These are phyloP conservation scores for Alternaria alternata DNA, from an alignment of 2,329 filamentous ascomycete species.

Conservation along the genomic window DNA sequence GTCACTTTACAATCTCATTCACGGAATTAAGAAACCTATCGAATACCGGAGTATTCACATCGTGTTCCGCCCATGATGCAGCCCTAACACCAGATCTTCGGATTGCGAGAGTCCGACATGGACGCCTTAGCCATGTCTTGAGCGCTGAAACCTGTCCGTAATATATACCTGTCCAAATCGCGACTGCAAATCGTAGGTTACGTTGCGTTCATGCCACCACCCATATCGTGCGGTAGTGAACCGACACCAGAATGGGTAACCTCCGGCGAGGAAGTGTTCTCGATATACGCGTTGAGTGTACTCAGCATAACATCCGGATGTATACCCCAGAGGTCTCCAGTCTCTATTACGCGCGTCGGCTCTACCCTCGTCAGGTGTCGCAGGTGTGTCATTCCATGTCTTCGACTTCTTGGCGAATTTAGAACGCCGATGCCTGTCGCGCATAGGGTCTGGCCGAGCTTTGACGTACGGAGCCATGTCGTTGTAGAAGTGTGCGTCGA, in stretches of 20 bases:
- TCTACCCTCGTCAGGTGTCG: neutral
- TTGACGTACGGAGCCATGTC: constrained; percentile 2
- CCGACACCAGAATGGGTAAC: neutral
- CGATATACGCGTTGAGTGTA: constrained; percentile 2
- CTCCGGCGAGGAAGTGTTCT: constrained; percentile 1
- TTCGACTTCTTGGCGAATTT: neutral
- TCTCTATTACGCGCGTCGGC: neutral
- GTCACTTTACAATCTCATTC: too few species aligned
- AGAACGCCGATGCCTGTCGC: neutral
- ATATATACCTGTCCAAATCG: neutral
- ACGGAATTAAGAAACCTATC: too few species aligned
- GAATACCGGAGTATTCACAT: neutral
- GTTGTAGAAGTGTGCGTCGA: neutral
- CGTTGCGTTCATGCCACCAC: neutral
- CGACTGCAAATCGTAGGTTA: neutral
- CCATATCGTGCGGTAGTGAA: neutral
- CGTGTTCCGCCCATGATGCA: neutral
- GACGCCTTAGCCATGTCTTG: neutral
- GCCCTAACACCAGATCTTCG: neutral
- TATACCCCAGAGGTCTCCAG: neutral
- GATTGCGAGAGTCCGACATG: neutral
- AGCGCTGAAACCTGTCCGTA: neutral
- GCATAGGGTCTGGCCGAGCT: neutral
- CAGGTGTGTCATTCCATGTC: constrained; percentile 1
- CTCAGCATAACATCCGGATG: neutral